Evolutionary conservation across 2,329 filamentous ascomycete genomes (phyloP), one percentile per base, ranked within the genome.

Genomic region (Xylaria sp.): DNA sequence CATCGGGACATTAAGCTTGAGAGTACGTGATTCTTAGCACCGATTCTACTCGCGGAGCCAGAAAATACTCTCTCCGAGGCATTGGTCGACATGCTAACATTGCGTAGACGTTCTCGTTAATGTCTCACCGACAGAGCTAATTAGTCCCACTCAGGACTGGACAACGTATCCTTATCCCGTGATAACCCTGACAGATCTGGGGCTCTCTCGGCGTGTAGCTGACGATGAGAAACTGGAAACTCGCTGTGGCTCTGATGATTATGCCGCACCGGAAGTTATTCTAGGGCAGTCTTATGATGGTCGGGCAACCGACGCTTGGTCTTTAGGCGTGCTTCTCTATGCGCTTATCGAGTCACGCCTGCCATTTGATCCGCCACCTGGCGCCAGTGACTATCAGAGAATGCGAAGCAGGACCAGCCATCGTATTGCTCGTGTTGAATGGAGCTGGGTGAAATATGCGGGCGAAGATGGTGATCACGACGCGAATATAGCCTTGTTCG

Each of bases 1-100:
- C 96, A 99, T 79, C 90, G 96, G 69, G 96, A 99, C 80, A 97
- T 99, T 81, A 99, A 99, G 83, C 90, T 99, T 68, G 96, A 99
- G 85, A 88, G 93, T 96, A 87, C 82, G 90, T 85, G 55, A 69
- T 68, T 74, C 55, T 41, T 39, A n/a, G 54, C 41, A 12, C 23
- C 1, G 20, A 18, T 39, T 55, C 23, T 36, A 60, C 10, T 25
- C 46, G 23, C 28, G 36, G 51, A 18, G 9, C 43, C 23, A 64
- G 67, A 75, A 55, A 70, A 61, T 20, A 57, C 13, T 33, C 12
- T 61, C 15, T 39, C 72, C 48, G 68, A 63, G 66, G 66, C 13
- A 63, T 54, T 64, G 48, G 10, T 54, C 6, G 48, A 48, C 62
- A 55, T 55, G 31, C 71, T 70, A 67, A 70, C 43, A 31, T n/a